phyloP scores from a whole-genome alignment of 2,329 filamentous ascomycete species.

The Aureobasidium mangrovei region DNA sequence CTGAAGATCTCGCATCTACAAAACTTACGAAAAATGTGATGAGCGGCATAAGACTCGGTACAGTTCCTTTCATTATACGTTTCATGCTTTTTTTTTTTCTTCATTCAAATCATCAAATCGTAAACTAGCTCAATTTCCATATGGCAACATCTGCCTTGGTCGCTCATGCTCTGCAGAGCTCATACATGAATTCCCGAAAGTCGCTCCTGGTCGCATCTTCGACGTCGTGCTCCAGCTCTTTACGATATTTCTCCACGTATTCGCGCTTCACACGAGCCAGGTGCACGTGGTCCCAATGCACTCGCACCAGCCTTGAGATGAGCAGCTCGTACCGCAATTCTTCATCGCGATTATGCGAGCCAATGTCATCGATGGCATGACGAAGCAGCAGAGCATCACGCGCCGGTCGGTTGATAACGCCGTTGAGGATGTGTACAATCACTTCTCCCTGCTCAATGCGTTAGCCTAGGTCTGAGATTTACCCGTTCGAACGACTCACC shows the following conservation, averaged over 20 bases:
- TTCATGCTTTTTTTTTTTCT: not conserved
- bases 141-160: not conserved
- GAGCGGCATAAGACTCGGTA: not conserved
- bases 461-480: not conserved
- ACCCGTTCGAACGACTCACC: constrained; percentile 47
- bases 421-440: constrained; percentile 89
- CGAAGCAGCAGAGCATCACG: constrained; percentile 85
- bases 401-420: constrained; percentile 89
- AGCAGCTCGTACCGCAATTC: constrained; percentile 72
- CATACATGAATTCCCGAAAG: constrained; percentile 35
- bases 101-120: not conserved
- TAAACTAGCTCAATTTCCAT: not conserved
- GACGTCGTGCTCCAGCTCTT: constrained; percentile 68
- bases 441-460: constrained; percentile 64
- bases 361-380: constrained; percentile 64
- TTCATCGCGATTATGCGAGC: constrained; percentile 26
- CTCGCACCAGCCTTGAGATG: constrained; percentile 75
- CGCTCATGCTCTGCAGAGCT: constrained; percentile 18
- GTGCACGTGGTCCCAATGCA: constrained; percentile 87
- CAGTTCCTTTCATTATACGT: not conserved
- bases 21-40: too few relatives aligned
- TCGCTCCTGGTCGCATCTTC: constrained; percentile 66
- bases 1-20: too few relatives aligned
- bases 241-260: constrained; percentile 68
- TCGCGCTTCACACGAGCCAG: constrained; percentile 70